phyloP scores from a whole-genome alignment of 1,284 basidiomycete species.

The Boletellus sp. region DNA sequence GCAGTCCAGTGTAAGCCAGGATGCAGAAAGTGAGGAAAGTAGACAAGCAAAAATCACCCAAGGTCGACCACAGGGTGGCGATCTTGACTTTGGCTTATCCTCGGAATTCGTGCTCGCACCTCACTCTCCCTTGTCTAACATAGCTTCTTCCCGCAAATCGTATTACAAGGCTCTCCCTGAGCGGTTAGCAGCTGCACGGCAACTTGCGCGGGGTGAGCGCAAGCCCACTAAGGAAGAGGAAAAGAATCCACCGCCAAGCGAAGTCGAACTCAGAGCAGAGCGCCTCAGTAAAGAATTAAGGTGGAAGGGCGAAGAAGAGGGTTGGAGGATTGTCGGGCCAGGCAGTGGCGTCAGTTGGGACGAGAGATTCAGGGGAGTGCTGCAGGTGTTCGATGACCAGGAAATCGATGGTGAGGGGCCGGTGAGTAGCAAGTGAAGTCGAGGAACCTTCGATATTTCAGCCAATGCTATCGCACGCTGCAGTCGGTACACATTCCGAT shows the following conservation, averaged over 20 bases:
- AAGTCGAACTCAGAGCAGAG: slow-evolving; percentile 83
- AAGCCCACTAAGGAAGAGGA: slow-evolving; percentile 84
- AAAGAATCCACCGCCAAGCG: slow-evolving; percentile 79
- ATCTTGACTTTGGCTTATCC: slow-evolving; percentile 73
- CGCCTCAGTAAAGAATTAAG: slow-evolving; percentile 81
- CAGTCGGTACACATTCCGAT: too few species aligned
- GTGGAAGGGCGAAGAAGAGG: slow-evolving; percentile 76
- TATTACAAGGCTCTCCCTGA: slow-evolving; percentile 77
- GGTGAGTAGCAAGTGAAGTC: not conserved
- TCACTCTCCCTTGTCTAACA: slow-evolving; percentile 57
- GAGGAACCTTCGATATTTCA: not conserved
- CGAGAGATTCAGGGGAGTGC: slow-evolving; percentile 59
- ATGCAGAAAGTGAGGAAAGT: slow-evolving; percentile 2
- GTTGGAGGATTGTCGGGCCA: slow-evolving; percentile 74
- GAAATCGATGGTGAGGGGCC: slow-evolving; percentile 1
- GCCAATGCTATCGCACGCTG: too few species aligned
- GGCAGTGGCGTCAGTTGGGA: slow-evolving; percentile 72
- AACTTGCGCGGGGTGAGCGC: slow-evolving; percentile 71
- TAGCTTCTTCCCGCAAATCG: slow-evolving; percentile 64
- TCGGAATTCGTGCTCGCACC: slow-evolving; percentile 71
- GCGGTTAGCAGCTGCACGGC: slow-evolving; percentile 74
- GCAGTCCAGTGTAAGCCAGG: slow-evolving; percentile 1
- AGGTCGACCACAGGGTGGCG: slow-evolving; percentile 36
- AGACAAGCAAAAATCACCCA: not conserved
- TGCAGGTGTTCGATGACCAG: slow-evolving; percentile 62